Evolutionary conservation across 2,329 filamentous ascomycete species (phyloP), one percentile per base, ranked within the genome.

Genomic region (Magnaporthiopsis rhizophila): DNA sequence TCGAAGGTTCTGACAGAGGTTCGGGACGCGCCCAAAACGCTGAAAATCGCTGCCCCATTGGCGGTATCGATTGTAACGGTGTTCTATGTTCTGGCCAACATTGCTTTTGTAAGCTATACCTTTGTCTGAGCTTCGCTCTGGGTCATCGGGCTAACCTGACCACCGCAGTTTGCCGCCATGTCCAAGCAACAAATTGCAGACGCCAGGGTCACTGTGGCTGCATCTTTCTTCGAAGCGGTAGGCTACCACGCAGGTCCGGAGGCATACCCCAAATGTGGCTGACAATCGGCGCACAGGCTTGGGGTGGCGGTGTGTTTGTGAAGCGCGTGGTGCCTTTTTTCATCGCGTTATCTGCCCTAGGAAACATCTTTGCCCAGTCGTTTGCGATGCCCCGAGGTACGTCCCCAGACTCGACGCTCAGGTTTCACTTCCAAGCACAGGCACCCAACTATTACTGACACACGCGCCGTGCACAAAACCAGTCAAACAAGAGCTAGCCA

Each of bases 401-500:
- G 38, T 45, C 38, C 15, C 15, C 38, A 45, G 38, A 45, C 38
- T 45, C 38, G 38, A 18, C 13, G 13, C 5, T 18, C 38, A 45
- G 5, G 38, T 18, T 45, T 45, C 38, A 18, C 13, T 45, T 18
- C 15, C 38, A 45, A 6, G 15, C 38, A 45, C 15, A 30, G 30
- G 30, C 30, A 30, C 3, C 1, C 38, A 13, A 45, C 2, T 12
- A 45, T 18, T 2, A 18, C 38, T 45, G 38, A 45, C 38, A 13
- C 38, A 36, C 34, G 38, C 38, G 15, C 38, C 38, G 38, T 6
- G 15, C 38, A 18, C 38, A 45, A 18, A 45, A 45, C 38, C 9
- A 61, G 70, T 76, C 15, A 76, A 75, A 61, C 74, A 76, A 64
- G 74, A 75, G 69, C 72, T 76, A 30, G 73, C 74, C 13, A 75